Base-by-base conservation (phyloP, 2,329 filamentous ascomycete species). In the Sordariomycetes sp. region DNA sequence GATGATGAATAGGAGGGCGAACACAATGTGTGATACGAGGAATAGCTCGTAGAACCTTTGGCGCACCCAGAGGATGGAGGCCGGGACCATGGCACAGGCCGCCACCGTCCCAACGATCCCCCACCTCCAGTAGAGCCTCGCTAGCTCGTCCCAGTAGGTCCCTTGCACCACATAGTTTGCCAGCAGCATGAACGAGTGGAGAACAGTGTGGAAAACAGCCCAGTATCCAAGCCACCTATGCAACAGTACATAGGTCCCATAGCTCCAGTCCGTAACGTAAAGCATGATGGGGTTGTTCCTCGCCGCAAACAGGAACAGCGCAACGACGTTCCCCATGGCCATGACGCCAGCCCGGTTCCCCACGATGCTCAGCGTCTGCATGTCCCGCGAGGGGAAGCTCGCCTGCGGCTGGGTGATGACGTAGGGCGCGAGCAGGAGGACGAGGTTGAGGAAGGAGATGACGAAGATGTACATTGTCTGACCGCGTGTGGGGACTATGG, bases 21-120 rank as follows among this genome's bases (percentile, higher is more conserved):
- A 73, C 42, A 88, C 69, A 63, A 95, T 90, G 72, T 97, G 94
- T 35, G 86, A 72, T 67, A 88, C 89, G 64, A 97, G 79, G 73
- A 97, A 97, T 1, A 89, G 94, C 73, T 97, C 94, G 73, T 99
- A 97, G 68, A 96, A 96, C 48, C 91, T 90, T 69, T 96, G 91
- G 60, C 94, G 85, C 56, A 99, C 67, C 0, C 90, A 86, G 2
- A 90, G 91, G 56, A 87, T 74, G 10, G 90, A 86, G 32, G 85
- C 75, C 54, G 95, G 65, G 56, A 87, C 65, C 52, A 97, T 75
- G 51, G 24, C n/a, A 2, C 55, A 56, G 2, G 60, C 63, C 1
- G 65, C 65, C 4, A 70, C 52, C 1, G 67, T 68, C 10, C 61
- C 66, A 7, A 69, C 63, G 32, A 68, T 64, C 8, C 68, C 68